Conservation (phyloP, 441 rosid genomes). For the Omphalea diandra region DNA sequence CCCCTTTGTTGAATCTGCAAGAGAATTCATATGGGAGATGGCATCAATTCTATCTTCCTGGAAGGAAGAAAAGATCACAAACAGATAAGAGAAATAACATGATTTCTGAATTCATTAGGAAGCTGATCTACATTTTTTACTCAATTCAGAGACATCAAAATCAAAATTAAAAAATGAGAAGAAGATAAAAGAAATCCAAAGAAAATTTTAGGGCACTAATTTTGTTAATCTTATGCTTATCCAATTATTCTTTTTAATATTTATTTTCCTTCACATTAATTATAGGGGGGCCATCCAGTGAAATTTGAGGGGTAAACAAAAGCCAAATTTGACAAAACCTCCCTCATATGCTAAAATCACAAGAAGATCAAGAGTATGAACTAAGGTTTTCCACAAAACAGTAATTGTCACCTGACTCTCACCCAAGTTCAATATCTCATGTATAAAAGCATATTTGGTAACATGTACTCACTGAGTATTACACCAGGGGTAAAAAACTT, state of each 20-base stretch:
- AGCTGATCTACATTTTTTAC: not conserved
- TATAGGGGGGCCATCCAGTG: not conserved
- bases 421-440: not conserved
- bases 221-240: not conserved
- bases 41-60: conserved; percentile 63
- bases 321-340: not conserved
- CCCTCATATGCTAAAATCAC: not conserved
- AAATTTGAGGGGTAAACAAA: not conserved
- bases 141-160: not conserved
- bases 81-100: conserved; percentile 1
- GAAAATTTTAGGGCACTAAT: not conserved
- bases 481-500: not conserved
- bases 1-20: conserved; percentile 46
- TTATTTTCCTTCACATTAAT: not conserved
- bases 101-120: not conserved
- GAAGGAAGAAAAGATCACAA: conserved; percentile 23
- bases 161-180: not conserved
- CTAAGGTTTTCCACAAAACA: not conserved
- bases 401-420: not conserved
- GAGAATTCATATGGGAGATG: conserved; percentile 41
- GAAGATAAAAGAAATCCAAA: not conserved
- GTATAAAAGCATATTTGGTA: not conserved
- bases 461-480: not conserved
- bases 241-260: not conserved
- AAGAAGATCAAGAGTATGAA: not conserved